Conservation (phyloP, 352 stramenopile genomes). For the Pythium utonaiense region DNA sequence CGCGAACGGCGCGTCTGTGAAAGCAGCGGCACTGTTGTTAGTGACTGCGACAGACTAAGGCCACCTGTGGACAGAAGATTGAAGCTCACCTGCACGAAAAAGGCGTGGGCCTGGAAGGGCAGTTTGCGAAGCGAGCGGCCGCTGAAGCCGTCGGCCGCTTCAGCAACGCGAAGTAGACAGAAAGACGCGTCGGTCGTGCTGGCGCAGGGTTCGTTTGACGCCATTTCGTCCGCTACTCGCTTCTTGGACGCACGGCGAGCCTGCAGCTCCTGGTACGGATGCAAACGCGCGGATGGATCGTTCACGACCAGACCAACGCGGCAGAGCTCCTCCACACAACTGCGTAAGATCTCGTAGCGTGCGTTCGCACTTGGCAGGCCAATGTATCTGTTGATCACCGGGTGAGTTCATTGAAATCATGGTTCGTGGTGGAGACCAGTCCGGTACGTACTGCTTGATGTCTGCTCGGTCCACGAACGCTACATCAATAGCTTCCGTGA, state of each 20-base stretch:
- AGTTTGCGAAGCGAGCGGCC: constrained; percentile 79
- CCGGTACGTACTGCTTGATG: constrained; percentile 80
- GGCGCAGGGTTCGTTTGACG: not conserved
- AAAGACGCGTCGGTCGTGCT: constrained; percentile 29
- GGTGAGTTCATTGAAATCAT: not conserved
- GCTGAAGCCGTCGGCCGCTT: constrained; percentile 61
- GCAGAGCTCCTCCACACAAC: constrained; percentile 78
- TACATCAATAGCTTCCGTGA: constrained; percentile 89
- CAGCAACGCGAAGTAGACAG: constrained; percentile 35
- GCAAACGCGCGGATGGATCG: constrained; percentile 2
- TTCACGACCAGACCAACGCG: constrained; percentile 62
- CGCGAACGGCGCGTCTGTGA: constrained; percentile 3
- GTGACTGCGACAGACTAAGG: not conserved
- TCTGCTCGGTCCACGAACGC: constrained; percentile 93
- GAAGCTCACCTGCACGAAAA: constrained; percentile 55
- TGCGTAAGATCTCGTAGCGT: constrained; percentile 81
- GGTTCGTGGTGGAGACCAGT: constrained; percentile 1
- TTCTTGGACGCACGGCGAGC: constrained; percentile 31
- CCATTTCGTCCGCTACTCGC: constrained; percentile 41
- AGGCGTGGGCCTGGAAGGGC: constrained; percentile 77
- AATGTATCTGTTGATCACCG: constrained; percentile 43
- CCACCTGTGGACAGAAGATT: not conserved
- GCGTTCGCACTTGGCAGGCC: constrained; percentile 53
- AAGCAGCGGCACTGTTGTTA: not conserved
- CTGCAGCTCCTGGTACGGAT: constrained; percentile 28